Evolutionary conservation across 2,329 filamentous ascomycete species (phyloP).

Genomic region (Aspergillus sp.): DNA sequence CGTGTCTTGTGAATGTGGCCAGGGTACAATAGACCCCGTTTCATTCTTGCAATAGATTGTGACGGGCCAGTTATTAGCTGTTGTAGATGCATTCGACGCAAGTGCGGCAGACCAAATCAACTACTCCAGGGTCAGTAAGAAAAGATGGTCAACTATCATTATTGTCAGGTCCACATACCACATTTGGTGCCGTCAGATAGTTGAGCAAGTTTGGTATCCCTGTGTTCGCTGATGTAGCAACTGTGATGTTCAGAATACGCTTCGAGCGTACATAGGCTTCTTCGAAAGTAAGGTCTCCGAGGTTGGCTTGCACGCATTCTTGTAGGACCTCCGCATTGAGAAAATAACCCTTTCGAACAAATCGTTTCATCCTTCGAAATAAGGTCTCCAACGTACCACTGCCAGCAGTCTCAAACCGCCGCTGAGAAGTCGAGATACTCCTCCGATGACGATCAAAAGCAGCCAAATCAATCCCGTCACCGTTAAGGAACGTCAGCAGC

Average conservation of each 20-base stretch:
- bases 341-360: slow-evolving; percentile 70
- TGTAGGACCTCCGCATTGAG: slow-evolving; percentile 75
- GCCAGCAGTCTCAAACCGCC: slow-evolving; percentile 19
- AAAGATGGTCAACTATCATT: neutral
- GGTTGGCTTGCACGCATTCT: slow-evolving; percentile 72
- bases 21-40: slow-evolving; percentile 63
- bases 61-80: slow-evolving; percentile 57
- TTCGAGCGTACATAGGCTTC: slow-evolving; percentile 84
- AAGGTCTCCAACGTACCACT: slow-evolving; percentile 50
- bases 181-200: slow-evolving; percentile 86
- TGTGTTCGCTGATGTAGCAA: slow-evolving; percentile 64
- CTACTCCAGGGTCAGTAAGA: slow-evolving; percentile 31
- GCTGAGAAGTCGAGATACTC: neutral
- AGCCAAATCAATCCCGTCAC: slow-evolving; percentile 71
- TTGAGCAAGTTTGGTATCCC: slow-evolving; percentile 81
- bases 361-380: slow-evolving; percentile 57
- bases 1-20: slow-evolving; percentile 54
- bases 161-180: slow-evolving; percentile 50
- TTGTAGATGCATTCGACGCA: slow-evolving; percentile 41
- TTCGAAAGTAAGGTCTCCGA: slow-evolving; percentile 85
- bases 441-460: slow-evolving; percentile 53
- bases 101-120: slow-evolving; percentile 48
- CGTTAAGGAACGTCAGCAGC: slow-evolving; percentile 65
- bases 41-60: slow-evolving; percentile 72
- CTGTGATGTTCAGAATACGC: slow-evolving; percentile 82